Evolutionary conservation across 768 basidiomycete genomes (phyloP).

Genomic region (Kwoniella sp.): DNA sequence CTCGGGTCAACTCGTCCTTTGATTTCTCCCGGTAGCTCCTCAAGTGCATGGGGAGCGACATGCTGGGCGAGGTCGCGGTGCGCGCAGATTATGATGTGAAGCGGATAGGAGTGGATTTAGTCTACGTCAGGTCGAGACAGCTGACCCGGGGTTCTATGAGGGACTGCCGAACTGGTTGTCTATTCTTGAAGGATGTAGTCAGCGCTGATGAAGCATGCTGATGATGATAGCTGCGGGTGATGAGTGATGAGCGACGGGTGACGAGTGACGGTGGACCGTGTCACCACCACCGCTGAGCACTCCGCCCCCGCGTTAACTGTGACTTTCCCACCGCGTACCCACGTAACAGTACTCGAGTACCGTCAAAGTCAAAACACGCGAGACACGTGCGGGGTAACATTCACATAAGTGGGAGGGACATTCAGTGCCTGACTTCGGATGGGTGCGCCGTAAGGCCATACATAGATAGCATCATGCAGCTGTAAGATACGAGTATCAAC

Average conservation of each 20-base stretch:
- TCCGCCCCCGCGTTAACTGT: neutral
- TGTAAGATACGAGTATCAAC: no score
- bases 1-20: slow-evolving; percentile 78
- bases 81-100: no score
- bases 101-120: no score
- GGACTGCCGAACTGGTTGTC: no score
- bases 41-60: slow-evolving; percentile 63
- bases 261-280: neutral
- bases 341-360: no score
- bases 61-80: no score
- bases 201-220: no score
- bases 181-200: neutral
- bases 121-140: no score
- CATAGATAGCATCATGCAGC: neutral
- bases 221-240: neutral
- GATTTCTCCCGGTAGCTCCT: slow-evolving; percentile 90
- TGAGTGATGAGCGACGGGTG: neutral
- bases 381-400: neutral
- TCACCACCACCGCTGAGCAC: neutral
- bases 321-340: no score
- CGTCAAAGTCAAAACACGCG: neutral
- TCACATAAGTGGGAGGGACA: no score
- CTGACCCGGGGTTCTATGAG: no score
- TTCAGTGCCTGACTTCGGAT: no score
- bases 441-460: neutral